A percentile compares a stretch with the other conserved stretches of the same genome.
Conservation (phyloP, 371 early-diverging fungal species). For the Mucor saturninus region DNA sequence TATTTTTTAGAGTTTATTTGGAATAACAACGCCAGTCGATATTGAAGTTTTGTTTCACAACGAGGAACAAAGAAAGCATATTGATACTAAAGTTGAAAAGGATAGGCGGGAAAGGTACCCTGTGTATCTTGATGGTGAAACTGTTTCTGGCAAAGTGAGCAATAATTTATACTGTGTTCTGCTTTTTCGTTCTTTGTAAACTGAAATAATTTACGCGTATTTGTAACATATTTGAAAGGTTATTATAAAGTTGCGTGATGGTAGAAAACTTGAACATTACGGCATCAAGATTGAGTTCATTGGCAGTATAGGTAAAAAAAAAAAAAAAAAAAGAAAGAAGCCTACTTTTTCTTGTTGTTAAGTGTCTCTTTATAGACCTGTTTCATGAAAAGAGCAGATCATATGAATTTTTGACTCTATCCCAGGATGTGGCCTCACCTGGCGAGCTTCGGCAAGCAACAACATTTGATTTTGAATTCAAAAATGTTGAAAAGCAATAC, state of each 20-base stretch:
- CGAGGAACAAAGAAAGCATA: slow-evolving; percentile 77
- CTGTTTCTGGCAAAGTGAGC: slow-evolving; percentile 89
- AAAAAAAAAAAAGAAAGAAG: neutral
- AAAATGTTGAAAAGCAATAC: slow-evolving; percentile 91
- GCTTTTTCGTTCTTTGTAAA: neutral
- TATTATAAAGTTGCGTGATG: slow-evolving; percentile 85
- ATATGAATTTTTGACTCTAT: slow-evolving; percentile 88
- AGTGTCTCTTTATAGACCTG: slow-evolving; percentile 63
- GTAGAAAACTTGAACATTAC: slow-evolving; percentile 93
- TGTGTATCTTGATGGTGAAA: slow-evolving; percentile 95
- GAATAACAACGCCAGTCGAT: slow-evolving; percentile 85
- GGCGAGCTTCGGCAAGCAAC: neutral
- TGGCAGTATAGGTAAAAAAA: slow-evolving; percentile 84
- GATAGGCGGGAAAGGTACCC: slow-evolving; percentile 86
- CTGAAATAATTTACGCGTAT: neutral
- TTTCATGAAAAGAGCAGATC: slow-evolving; percentile 95
- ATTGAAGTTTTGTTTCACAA: slow-evolving; percentile 82
- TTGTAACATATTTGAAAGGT: slow-evolving; percentile 61
- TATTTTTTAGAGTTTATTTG: slow-evolving; percentile 73
- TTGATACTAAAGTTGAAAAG: slow-evolving; percentile 84
- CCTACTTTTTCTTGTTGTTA: neutral
- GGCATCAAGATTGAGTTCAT: slow-evolving; percentile 97
- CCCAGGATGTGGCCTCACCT: slow-evolving; percentile 90
- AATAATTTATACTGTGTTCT: too few species aligned
- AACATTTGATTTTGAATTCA: slow-evolving; percentile 55